A percentile compares a stretch with the other conserved stretches of the same genome.
Evolutionary conservation across 345 rosid genomes (phyloP).

Genomic region (Lepidium africanum): DNA sequence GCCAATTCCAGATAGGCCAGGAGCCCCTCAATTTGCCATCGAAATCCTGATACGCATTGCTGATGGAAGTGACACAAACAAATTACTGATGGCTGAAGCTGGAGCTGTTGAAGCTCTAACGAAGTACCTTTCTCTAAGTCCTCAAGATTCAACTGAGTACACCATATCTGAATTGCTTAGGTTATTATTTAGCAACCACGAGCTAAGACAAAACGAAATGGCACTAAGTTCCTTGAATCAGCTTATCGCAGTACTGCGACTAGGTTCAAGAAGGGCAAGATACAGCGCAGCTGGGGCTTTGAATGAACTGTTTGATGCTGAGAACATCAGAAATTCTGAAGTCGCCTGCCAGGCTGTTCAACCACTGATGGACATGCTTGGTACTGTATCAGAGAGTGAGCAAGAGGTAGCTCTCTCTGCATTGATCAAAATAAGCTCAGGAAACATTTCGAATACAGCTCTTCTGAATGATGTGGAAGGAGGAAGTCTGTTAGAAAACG

Average conservation of each 20-base stretch:
- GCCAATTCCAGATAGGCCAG: constrained; percentile 84
- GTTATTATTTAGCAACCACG: constrained; percentile 62
- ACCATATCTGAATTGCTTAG: constrained; percentile 63
- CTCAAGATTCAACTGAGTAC: constrained; percentile 78
- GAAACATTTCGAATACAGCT: constrained; percentile 41
- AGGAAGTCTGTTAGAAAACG: constrained; percentile 54
- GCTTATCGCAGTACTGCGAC: constrained; percentile 75
- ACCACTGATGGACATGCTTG: constrained; percentile 81
- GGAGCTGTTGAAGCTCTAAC: constrained; percentile 89
- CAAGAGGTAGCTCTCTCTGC: constrained; percentile 70
- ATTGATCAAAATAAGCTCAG: constrained; percentile 62
- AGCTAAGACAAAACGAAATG: constrained; percentile 57
- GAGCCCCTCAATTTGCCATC: constrained; percentile 77
- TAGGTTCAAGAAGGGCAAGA: constrained; percentile 74
- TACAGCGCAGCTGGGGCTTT: constrained; percentile 81
- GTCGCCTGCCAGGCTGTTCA: constrained; percentile 71
- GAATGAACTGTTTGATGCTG: constrained; percentile 64
- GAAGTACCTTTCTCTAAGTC: constrained; percentile 73
- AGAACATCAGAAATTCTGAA: constrained; percentile 60
- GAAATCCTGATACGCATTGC: constrained; percentile 59
- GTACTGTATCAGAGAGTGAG: constrained; percentile 62
- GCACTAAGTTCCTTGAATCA: constrained; percentile 70
- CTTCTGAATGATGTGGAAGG: constrained; percentile 53
- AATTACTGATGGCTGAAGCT: constrained; percentile 73
- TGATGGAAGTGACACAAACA: constrained; percentile 67